Conservation (phyloP, 2,329 filamentous ascomycete species). For the Geosmithia morbida region DNA sequence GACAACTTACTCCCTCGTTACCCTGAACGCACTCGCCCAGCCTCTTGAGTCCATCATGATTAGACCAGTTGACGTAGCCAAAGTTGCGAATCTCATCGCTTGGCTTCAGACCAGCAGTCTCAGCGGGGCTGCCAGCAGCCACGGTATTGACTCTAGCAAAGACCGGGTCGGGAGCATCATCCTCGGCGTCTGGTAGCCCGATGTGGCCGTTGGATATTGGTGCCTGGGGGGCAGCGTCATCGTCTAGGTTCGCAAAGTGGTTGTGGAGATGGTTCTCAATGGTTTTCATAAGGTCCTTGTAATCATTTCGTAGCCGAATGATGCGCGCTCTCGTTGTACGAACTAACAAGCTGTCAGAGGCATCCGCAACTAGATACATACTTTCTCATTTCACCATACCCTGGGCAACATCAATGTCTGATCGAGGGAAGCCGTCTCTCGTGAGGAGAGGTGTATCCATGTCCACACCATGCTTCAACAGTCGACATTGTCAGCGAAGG, state of each 20-base stretch:
- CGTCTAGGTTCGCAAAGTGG: constrained; percentile 63
- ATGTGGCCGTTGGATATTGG: background rate
- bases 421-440: constrained; percentile 79
- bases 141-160: constrained; percentile 91
- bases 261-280: constrained; percentile 82
- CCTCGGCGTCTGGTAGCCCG: constrained; percentile 13
- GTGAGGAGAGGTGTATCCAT: constrained; percentile 86
- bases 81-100: constrained; percentile 78
- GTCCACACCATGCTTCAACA: constrained; percentile 65
- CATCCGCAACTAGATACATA: background rate
- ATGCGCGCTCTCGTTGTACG: constrained; percentile 87
- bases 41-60: constrained; percentile 74
- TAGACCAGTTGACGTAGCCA: constrained; percentile 68
- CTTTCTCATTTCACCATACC: constrained; percentile 36
- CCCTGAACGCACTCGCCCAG: constrained; percentile 83
- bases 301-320: constrained; percentile 81
- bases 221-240: constrained; percentile 25
- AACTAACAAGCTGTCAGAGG: constrained; percentile 34
- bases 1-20: constrained; percentile 66
- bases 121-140: constrained; percentile 63
- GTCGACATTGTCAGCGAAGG: constrained; percentile 6
- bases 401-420: constrained; percentile 89
- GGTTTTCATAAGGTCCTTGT: constrained; percentile 71
- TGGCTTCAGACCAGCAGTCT: constrained; percentile 61
- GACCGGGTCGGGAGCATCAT: constrained; percentile 11